phyloP scores from a whole-genome alignment of 208 protist genomes.

The Leishmania aethiopica region DNA sequence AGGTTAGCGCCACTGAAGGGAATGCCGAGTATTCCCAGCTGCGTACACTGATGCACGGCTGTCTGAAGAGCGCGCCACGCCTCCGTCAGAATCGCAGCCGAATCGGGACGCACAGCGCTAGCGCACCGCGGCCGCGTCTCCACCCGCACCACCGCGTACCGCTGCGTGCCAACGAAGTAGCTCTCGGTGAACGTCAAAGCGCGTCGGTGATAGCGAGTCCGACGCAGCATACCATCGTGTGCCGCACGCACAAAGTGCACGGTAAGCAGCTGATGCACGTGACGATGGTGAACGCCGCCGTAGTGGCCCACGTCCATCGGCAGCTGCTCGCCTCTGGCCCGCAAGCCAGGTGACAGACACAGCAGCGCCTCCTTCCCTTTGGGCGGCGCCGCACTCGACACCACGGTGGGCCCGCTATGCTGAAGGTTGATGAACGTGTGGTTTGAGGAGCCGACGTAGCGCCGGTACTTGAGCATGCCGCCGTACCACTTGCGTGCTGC shows the following conservation, averaged over 20 bases:
- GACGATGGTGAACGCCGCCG: conserved; percentile 82
- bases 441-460: conserved; percentile 90
- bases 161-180: conserved; percentile 97
- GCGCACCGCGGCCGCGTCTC: conserved; percentile 19
- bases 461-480: conserved; percentile 79
- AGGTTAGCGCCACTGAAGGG: conserved; percentile 96
- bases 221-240: conserved; percentile 71
- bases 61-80: conserved; percentile 16
- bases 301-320: conserved; percentile 84
- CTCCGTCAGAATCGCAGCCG: conserved; percentile 10
- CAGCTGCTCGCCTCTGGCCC: conserved; percentile 48
- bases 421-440: conserved; percentile 96
- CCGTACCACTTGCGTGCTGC: conserved; percentile 91
- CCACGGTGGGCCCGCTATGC: conserved; percentile 95
- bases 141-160: conserved; percentile 82
- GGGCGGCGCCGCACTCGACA: neutral
- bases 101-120: neutral
- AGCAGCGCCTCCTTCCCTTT: conserved; percentile 24
- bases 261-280: conserved; percentile 98
- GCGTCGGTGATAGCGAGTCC: conserved; percentile 59
- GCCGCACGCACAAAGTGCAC: conserved; percentile 72
- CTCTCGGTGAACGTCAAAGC: conserved; percentile 95
- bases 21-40: conserved; percentile 89
- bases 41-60: conserved; percentile 25
- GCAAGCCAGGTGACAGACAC: neutral